Evolutionary conservation across 2,329 filamentous ascomycete species (phyloP).

Genomic region (Xylariaceae sp.): DNA sequence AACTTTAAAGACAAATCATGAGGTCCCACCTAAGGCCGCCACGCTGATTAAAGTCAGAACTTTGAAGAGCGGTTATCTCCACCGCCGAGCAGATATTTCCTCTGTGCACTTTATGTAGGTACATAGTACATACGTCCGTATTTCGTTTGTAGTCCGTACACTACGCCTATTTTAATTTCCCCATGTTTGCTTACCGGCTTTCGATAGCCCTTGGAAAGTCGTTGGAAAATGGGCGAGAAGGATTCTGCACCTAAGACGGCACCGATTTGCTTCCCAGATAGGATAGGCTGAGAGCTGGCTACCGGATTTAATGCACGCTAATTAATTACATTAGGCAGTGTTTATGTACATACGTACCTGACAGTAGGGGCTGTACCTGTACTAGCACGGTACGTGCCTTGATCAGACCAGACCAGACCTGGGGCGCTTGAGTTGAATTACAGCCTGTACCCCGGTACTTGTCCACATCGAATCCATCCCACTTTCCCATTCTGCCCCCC

Average conservation of each 20-base stretch:
- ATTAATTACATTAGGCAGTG: not conserved
- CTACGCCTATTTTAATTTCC: not conserved
- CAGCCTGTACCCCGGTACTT: too few species aligned
- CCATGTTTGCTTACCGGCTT: not conserved
- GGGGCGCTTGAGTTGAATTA: too few species aligned
- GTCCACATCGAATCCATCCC: not conserved
- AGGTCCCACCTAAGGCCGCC: not conserved
- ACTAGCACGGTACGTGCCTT: not conserved
- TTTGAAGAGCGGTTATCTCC: not conserved
- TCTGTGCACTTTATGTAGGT: not conserved
- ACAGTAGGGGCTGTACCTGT: too few species aligned
- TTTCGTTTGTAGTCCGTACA: not conserved
- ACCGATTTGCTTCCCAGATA: slow-evolving; percentile 1
- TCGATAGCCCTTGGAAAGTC: not conserved
- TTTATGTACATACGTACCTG: too few species aligned
- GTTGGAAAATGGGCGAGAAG: slow-evolving; percentile 1
- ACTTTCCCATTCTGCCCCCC: slow-evolving; percentile 5
- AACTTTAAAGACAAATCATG: not conserved
- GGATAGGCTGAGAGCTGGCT: slow-evolving; percentile 1
- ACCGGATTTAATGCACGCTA: not conserved
- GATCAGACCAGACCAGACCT: not conserved
- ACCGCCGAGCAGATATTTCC: not conserved
- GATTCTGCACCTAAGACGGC: not conserved
- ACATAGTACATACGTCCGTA: too few species aligned
- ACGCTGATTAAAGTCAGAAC: slow-evolving; percentile 2